Evolutionary conservation across 2,329 filamentous ascomycete species (phyloP), one percentile per base, ranked within the genome.

Genomic region (Hirsutella minnesotensis): DNA sequence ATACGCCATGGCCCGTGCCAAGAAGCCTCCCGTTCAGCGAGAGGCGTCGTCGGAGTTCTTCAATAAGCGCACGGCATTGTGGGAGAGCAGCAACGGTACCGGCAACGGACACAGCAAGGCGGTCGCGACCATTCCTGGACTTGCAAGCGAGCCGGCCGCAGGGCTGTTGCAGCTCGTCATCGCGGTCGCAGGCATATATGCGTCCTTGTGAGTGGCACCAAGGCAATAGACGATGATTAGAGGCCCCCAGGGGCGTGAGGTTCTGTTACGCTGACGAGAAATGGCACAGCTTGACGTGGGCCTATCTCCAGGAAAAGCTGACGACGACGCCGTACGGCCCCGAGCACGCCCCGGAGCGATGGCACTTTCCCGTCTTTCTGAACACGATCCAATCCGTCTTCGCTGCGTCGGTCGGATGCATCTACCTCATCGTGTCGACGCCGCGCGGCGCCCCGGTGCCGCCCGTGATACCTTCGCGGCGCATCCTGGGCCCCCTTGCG

Each of bases 361-460:
- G 95, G 75, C 87, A 83, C 51, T 95, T 88, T 63, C 85, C 92
- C 44, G 81, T 98, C 56, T 90, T 96, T 61, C 80, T 98, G 54
- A 95, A 96, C 66, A 96, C 92, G 5, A 80, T 96, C 47, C 92
- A 98, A 65, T 95, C 90, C 30, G 68, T 82, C 54, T 90, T 95
- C 61, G 90, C 90, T 15, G 87, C 86, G 31, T 67, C 82, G 8
- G 85, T 85, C 8, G 92, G 92, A 44, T 82, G 82, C 53, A 50
- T 86, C 42, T 98, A 98, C 69, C 81, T 95, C 45, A 68, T 73
- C 47, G 65, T 75, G 45, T 81, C 80, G 47, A 84, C 81, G 10
- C 71, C 63, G 9, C 40, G 49, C 3, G 59, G 58, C 43, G 42
- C 47, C 2, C 20, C 70, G 47, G 53, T 71, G 1, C 71, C 77